These are phyloP conservation scores for Flaveria trinervia DNA, from an alignment of 129 eudicot genomes.

Conservation along the genomic window DNA sequence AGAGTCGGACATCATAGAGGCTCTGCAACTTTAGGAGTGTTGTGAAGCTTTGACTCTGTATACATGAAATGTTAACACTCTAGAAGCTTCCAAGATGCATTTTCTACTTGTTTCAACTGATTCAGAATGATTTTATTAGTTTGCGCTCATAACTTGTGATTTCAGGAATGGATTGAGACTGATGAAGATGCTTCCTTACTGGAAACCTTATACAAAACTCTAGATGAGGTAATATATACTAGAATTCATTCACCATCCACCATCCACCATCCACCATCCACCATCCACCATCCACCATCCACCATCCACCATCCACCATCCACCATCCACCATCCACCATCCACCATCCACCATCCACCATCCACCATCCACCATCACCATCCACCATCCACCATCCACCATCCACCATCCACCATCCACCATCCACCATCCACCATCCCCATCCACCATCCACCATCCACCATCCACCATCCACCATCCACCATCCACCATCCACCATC, in stretches of 20 bases:
- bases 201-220: slow-evolving; percentile 71
- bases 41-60: too few relatives aligned
- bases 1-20: not conserved
- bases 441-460: not conserved
- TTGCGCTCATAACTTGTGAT: slow-evolving; percentile 23
- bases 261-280: not conserved
- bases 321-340: not conserved
- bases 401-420: not conserved
- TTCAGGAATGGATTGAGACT: slow-evolving; percentile 81
- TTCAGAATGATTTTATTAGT: not conserved
- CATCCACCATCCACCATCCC: not conserved
- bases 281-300: not conserved
- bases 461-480: not conserved
- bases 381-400: not conserved
- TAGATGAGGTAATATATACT: slow-evolving; percentile 67
- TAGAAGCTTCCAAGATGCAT: not conserved
- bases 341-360: not conserved
- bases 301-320: not conserved
- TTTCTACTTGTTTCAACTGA: slow-evolving; percentile 15
- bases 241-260: not conserved
- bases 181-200: slow-evolving; percentile 69
- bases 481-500: not conserved
- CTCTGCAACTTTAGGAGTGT: too few relatives aligned
- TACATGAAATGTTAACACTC: too few relatives aligned
- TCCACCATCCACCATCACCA: not conserved